Conservation (phyloP, 345 rosid genomes). For the Pistacia vera region DNA sequence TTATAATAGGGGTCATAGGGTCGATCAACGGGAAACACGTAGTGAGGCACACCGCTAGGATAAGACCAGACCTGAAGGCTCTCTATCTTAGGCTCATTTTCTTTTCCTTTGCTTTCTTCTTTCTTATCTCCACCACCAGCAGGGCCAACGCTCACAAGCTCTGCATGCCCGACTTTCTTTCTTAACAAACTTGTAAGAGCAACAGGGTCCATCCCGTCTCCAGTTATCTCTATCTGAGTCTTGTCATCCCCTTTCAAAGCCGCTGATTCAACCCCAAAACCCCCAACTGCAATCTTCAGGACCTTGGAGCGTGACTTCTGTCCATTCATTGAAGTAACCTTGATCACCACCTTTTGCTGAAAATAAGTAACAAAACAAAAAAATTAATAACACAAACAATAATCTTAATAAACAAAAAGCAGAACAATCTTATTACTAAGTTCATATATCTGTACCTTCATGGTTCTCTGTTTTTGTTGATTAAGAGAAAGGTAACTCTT, state of each 20-base stretch:
- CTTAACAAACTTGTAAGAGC: slow-evolving; percentile 30
- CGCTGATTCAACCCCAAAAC: slow-evolving; percentile 40
- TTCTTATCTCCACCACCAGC: neutral
- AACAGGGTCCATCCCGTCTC: slow-evolving; percentile 46
- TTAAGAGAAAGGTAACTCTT: too few species aligned
- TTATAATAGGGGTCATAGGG: neutral
- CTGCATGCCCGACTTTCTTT: slow-evolving; percentile 43
- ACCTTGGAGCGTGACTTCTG: slow-evolving; percentile 11
- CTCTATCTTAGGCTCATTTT: neutral
- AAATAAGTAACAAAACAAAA: neutral
- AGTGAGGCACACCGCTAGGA: neutral
- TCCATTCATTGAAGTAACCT: neutral
- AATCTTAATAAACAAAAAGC: too few species aligned
- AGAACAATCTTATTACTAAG: too few species aligned
- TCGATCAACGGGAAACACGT: neutral
- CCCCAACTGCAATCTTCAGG: neutral
- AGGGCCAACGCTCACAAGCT: neutral
- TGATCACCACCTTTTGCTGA: slow-evolving; percentile 15
- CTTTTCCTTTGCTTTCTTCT: neutral
- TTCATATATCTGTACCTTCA: too few species aligned
- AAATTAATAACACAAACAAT: neutral
- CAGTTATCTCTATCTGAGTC: slow-evolving; percentile 52
- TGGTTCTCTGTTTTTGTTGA: too few species aligned
- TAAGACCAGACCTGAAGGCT: neutral
- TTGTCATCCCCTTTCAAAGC: slow-evolving; percentile 45